phyloP scores from a whole-genome alignment of 2,329 filamentous ascomycete species.

The Claviceps paspali region DNA sequence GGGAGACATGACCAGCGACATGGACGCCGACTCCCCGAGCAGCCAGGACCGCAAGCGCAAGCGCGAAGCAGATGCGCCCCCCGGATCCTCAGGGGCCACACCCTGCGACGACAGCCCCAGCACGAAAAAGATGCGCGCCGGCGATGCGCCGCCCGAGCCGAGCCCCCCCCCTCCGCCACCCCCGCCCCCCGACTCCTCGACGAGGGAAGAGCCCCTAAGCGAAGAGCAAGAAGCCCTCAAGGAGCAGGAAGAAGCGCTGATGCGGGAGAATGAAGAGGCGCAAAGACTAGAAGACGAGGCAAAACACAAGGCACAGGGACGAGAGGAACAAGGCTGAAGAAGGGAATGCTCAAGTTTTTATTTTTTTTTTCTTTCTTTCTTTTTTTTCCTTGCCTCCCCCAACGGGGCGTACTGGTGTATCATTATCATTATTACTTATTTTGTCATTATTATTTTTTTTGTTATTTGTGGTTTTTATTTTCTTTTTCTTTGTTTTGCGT shows the following conservation, averaged over 20 bases:
- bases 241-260: slow-evolving; percentile 34
- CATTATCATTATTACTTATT: too few species aligned
- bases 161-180: slow-evolving; percentile 33
- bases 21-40: slow-evolving; percentile 25
- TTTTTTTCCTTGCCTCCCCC: too few species aligned
- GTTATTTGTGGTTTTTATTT: too few species aligned
- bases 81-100: slow-evolving; percentile 28
- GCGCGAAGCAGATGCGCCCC: slow-evolving; percentile 23
- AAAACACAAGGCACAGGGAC: too few species aligned
- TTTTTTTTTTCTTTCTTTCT: neutral
- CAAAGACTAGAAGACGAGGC: slow-evolving; percentile 35
- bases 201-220: slow-evolving; percentile 19
- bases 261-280: slow-evolving; percentile 39
- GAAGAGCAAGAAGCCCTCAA: slow-evolving; percentile 26
- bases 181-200: slow-evolving; percentile 25
- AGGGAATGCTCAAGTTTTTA: too few species aligned
- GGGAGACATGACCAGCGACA: slow-evolving; percentile 19
- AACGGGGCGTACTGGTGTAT: too few species aligned
- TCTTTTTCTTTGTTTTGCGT: too few species aligned
- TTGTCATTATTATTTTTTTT: too few species aligned
- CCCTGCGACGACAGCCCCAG: slow-evolving; percentile 42
- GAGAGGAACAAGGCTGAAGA: too few species aligned
- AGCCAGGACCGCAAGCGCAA: slow-evolving; percentile 50
- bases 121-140: slow-evolving; percentile 36
- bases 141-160: slow-evolving; percentile 22